Conservation (phyloP, 2,329 filamentous ascomycete genomes). For the Penicillium sp. region DNA sequence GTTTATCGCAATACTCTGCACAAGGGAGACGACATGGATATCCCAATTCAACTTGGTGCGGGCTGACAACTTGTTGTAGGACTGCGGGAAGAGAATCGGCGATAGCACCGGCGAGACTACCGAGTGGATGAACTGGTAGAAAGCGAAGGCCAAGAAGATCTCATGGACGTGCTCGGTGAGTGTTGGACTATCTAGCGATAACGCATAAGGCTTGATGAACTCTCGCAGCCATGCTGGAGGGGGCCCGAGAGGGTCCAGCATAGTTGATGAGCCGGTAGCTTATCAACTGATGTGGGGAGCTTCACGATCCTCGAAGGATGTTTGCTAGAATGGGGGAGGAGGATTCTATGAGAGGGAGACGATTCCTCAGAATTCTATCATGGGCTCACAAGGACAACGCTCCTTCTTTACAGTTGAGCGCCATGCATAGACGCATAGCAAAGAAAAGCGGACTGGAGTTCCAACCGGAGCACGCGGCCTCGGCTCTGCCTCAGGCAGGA, state of each 20-base stretch:
- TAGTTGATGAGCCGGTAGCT: constrained; percentile 26
- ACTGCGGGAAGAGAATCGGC: constrained; percentile 52
- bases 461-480: constrained; percentile 13
- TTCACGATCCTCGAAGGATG: background rate
- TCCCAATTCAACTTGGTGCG: constrained; percentile 66
- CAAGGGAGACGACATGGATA: constrained; percentile 64
- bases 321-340: background rate
- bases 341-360: background rate
- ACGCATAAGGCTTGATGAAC: constrained; percentile 51
- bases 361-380: constrained; percentile 11
- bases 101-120: constrained; percentile 58
- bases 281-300: constrained; percentile 19
- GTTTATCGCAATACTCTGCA: constrained; percentile 60
- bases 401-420: constrained; percentile 6
- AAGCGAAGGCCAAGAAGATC: constrained; percentile 54
- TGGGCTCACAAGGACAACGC: constrained; percentile 6
- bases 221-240: constrained; percentile 54
- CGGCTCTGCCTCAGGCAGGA: constrained; percentile 20
- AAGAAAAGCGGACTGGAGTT: constrained; percentile 8
- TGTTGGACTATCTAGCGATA: constrained; percentile 53
- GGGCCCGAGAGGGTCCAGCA: constrained; percentile 48
- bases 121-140: constrained; percentile 59
- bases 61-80: constrained; percentile 54
- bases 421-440: constrained; percentile 13
- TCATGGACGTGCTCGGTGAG: constrained; percentile 64